A percentile compares a stretch with the other conserved stretches of the same genome.
Evolutionary conservation across 768 basidiomycete genomes (phyloP).

Genomic region (Saitozyma sp.): DNA sequence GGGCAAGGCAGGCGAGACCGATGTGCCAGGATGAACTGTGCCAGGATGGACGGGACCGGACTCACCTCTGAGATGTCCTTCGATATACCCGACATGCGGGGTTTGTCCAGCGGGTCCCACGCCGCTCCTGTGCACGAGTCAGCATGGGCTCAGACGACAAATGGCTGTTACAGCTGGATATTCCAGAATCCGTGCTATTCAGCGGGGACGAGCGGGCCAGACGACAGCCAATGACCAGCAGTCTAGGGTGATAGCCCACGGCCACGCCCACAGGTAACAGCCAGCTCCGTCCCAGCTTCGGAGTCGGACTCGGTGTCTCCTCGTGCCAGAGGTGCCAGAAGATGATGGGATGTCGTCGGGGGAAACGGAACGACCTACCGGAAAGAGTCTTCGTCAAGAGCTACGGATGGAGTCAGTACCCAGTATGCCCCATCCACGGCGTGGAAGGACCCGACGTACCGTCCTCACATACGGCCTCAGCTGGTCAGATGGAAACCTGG

Average conservation of each 20-base stretch:
- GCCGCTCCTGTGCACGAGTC: slow-evolving; percentile 12
- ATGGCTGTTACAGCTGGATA: too few relatives aligned
- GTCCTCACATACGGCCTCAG: slow-evolving; percentile 37
- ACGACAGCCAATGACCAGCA: not conserved
- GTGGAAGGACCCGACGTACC: slow-evolving; percentile 9
- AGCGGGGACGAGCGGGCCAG: too few relatives aligned
- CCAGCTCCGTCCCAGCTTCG: too few relatives aligned
- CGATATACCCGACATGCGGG: slow-evolving; percentile 22
- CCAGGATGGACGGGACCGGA: not conserved
- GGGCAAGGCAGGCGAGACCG: not conserved
- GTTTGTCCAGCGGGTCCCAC: slow-evolving; percentile 36
- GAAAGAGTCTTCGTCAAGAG: slow-evolving; percentile 24
- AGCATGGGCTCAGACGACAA: too few relatives aligned
- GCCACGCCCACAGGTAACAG: too few relatives aligned
- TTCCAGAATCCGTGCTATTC: too few relatives aligned
- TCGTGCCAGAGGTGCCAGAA: too few relatives aligned
- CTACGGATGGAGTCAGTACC: slow-evolving; percentile 4
- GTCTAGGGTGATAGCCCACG: not conserved
- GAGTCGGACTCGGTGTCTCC: too few relatives aligned
- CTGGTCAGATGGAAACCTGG: slow-evolving; percentile 27
- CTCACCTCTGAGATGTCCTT: slow-evolving; percentile 45
- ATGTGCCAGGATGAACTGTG: too few relatives aligned
- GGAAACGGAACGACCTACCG: slow-evolving; percentile 6
- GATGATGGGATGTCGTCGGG: too few relatives aligned
- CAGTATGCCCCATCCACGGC: not conserved